Percentiles rank a stretch among this genome's conserved stretches.
Conservation (phyloP, 495 filamentous ascomycete species). For the Hyaloscypha hepaticicola region DNA sequence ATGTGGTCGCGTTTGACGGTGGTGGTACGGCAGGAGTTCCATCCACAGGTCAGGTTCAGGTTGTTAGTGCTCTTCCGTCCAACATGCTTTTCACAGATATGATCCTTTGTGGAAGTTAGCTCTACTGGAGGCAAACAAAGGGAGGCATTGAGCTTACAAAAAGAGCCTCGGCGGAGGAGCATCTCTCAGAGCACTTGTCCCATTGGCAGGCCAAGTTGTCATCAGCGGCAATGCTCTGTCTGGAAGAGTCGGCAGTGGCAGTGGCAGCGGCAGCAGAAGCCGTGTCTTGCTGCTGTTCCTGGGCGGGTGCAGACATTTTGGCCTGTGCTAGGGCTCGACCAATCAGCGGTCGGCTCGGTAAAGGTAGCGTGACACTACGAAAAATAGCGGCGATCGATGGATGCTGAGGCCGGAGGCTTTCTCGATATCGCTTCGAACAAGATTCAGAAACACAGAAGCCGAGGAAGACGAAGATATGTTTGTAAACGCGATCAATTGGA, state of each 20-base stretch:
- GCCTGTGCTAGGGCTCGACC: background rate
- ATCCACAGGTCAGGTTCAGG: slow-evolving; percentile 93
- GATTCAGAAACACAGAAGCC: background rate
- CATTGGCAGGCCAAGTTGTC: slow-evolving; percentile 82
- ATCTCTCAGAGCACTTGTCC: slow-evolving; percentile 81
- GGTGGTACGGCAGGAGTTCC: slow-evolving; percentile 92
- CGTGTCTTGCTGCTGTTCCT: slow-evolving; percentile 23
- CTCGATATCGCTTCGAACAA: background rate
- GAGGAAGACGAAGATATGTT: background rate
- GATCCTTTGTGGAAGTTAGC: slow-evolving; percentile 64
- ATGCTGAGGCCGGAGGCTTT: background rate
- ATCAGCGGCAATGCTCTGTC: slow-evolving; percentile 35
- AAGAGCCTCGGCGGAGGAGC: slow-evolving; percentile 74
- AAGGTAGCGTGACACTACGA: background rate
- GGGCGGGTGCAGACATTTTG: slow-evolving; percentile 23
- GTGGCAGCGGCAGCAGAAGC: slow-evolving; percentile 4
- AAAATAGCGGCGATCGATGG: background rate
- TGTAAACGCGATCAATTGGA: background rate
- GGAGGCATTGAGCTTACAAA: slow-evolving; percentile 65
- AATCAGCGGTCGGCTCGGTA: slow-evolving; percentile 15
- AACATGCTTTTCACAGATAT: slow-evolving; percentile 98
- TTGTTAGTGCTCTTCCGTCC: slow-evolving; percentile 99
- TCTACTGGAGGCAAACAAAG: slow-evolving; percentile 9
- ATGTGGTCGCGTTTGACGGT: slow-evolving; percentile 99
- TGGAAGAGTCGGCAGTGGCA: slow-evolving; percentile 4